These are phyloP conservation scores for Scleromitrula shiraiana DNA, from an alignment of 2,329 filamentous ascomycete species.

Conservation along the genomic window DNA sequence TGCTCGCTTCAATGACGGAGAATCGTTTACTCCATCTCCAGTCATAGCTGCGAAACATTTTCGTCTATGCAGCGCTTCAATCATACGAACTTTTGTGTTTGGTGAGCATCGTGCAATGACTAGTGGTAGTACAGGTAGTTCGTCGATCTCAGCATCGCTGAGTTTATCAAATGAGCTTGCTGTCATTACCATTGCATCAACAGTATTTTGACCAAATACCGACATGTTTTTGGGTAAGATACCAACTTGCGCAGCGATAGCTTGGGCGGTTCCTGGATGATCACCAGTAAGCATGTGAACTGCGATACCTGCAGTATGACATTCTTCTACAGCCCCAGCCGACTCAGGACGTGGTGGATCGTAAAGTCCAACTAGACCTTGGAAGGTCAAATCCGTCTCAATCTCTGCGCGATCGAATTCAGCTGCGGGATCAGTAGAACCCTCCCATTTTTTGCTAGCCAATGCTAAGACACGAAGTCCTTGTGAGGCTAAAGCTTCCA, in stretches of 20 bases:
- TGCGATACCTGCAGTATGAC: slow-evolving; percentile 60
- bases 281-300: slow-evolving; percentile 81
- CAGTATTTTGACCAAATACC: slow-evolving; percentile 51
- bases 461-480: slow-evolving; percentile 63
- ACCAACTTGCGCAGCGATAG: slow-evolving; percentile 71
- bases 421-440: slow-evolving; percentile 25
- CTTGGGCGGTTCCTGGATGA: slow-evolving; percentile 68
- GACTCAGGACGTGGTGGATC: slow-evolving; percentile 53
- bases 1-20: slow-evolving; percentile 47
- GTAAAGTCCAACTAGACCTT: slow-evolving; percentile 56
- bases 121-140: slow-evolving; percentile 64
- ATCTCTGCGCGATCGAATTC: slow-evolving; percentile 49
- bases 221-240: slow-evolving; percentile 61
- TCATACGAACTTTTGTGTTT: slow-evolving; percentile 84
- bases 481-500: slow-evolving; percentile 58
- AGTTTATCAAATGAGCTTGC: slow-evolving; percentile 73
- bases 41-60: slow-evolving; percentile 47
- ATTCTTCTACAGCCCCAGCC: slow-evolving; percentile 45
- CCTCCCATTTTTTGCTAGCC: slow-evolving; percentile 38
- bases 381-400: slow-evolving; percentile 61
- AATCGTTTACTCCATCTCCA: slow-evolving; percentile 41
- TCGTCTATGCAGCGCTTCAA: slow-evolving; percentile 59
- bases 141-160: slow-evolving; percentile 67
- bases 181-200: slow-evolving; percentile 64
- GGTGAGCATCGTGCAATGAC: slow-evolving; percentile 81